A percentile compares a stretch with the other conserved stretches of the same genome.
These are phyloP conservation scores for Penicillium cinerascens DNA, from an alignment of 495 filamentous ascomycete species.

Conservation along the genomic window DNA sequence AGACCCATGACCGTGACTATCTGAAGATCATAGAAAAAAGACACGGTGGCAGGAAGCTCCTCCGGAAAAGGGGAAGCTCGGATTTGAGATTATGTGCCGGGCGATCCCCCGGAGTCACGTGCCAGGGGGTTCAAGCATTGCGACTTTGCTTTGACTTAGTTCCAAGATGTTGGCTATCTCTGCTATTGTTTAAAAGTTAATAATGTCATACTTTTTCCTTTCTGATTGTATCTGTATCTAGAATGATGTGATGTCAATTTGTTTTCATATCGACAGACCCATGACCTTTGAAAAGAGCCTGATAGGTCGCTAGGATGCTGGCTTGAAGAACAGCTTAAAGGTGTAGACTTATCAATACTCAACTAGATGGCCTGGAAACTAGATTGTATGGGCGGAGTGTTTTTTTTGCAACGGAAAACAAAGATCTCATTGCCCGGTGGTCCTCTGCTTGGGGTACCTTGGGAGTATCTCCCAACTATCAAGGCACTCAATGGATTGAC, in stretches of 20 bases:
- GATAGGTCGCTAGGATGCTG: too few species aligned
- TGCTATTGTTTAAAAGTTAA: neutral
- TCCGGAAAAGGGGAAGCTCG: conserved; percentile 21
- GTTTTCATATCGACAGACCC: too few species aligned
- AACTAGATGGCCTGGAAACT: neutral
- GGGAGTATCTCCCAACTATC: too few species aligned
- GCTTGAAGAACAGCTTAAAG: too few species aligned
- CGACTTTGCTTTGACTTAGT: neutral
- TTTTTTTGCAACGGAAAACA: neutral
- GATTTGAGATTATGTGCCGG: conserved; percentile 9
- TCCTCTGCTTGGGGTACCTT: neutral
- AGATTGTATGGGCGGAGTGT: neutral
- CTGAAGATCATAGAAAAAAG: conserved; percentile 10
- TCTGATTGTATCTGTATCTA: too few species aligned
- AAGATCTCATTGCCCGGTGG: neutral
- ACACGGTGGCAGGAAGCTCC: conserved; percentile 24
- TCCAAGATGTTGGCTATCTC: neutral
- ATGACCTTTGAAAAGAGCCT: too few species aligned
- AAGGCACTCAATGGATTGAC: too few species aligned
- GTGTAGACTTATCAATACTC: neutral
- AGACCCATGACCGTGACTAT: neutral
- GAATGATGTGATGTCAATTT: too few species aligned
- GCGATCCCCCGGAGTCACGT: conserved; percentile 24
- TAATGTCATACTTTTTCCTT: too few species aligned
- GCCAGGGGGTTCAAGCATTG: conserved; percentile 11